A percentile compares a stretch with the other conserved stretches of the same genome.
phyloP scores from a whole-genome alignment of 2,329 filamentous ascomycete genomes.

The Cladosporium sphaerospermum region DNA sequence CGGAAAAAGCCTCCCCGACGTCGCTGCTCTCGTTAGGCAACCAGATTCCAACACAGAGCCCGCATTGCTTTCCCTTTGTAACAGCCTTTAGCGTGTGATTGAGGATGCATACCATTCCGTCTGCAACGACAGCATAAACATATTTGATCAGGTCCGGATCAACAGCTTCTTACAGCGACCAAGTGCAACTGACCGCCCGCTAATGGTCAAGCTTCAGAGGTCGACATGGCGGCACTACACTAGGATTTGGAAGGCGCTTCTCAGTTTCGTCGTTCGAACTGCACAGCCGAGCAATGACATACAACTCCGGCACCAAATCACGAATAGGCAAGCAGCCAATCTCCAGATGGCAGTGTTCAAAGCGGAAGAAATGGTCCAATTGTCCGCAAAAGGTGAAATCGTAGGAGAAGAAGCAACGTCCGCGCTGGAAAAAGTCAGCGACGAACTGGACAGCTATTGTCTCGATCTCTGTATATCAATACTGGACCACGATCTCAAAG shows the following conservation, averaged over 20 bases:
- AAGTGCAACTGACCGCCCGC: slow-evolving; percentile 9
- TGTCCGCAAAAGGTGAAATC: not conserved
- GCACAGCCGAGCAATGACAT: not conserved
- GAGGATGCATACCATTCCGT: slow-evolving; percentile 11
- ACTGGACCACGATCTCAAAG: slow-evolving; percentile 16
- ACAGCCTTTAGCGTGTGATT: slow-evolving; percentile 13
- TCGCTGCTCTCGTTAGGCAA: slow-evolving; percentile 1
- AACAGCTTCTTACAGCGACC: slow-evolving; percentile 15
- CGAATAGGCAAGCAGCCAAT: not conserved
- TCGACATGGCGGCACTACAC: slow-evolving; percentile 14
- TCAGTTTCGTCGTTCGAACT: slow-evolving; percentile 15
- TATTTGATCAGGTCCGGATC: slow-evolving; percentile 17
- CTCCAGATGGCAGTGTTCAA: not conserved
- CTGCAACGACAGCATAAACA: slow-evolving; percentile 13
- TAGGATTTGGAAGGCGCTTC: slow-evolving; percentile 16
- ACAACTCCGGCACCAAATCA: slow-evolving; percentile 8
- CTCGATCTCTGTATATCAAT: slow-evolving; percentile 16
- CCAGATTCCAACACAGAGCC: not conserved
- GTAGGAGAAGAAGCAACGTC: not conserved
- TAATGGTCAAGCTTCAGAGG: slow-evolving; percentile 17
- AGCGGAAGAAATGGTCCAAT: not conserved
- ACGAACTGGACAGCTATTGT: slow-evolving; percentile 8
- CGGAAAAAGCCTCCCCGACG: not conserved
- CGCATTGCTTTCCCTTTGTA: not conserved
- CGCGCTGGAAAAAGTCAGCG: not conserved